Conservation (phyloP, 2,329 filamentous ascomycete species). For the Thermomyces lanuginosus region DNA sequence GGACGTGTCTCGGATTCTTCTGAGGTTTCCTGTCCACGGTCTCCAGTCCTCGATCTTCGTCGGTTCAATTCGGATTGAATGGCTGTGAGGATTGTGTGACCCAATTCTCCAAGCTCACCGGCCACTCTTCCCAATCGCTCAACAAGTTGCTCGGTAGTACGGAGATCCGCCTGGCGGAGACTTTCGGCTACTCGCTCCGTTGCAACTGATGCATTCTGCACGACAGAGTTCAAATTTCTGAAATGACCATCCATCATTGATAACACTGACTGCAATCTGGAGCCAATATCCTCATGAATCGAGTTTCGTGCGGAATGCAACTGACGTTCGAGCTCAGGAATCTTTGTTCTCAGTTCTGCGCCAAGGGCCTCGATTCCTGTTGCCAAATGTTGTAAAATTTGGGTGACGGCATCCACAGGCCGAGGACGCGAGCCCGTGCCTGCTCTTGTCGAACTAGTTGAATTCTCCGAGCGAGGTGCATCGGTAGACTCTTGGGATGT, state of each 20-base stretch:
- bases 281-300: conserved; percentile 21
- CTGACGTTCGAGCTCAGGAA: conserved; percentile 24
- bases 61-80: conserved; percentile 22
- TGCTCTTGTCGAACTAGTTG: conserved; percentile 6
- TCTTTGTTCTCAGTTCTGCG: conserved; percentile 19
- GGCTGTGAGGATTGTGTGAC: conserved; percentile 20
- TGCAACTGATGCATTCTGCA: conserved; percentile 22
- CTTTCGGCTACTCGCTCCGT: conserved; percentile 20
- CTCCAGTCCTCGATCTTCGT: too few relatives aligned
- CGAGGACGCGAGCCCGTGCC: conserved; percentile 9
- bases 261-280: conserved; percentile 21
- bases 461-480: conserved; percentile 4
- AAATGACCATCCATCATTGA: conserved; percentile 21
- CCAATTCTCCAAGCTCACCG: conserved; percentile 24
- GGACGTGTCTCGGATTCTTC: too few relatives aligned
- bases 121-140: conserved; percentile 25
- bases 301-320: conserved; percentile 19
- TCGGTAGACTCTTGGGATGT: conserved; percentile 6
- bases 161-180: conserved; percentile 20
- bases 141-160: conserved; percentile 21
- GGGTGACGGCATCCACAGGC: conserved; percentile 17
- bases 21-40: too few relatives aligned
- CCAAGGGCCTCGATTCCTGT: conserved; percentile 20
- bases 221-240: conserved; percentile 18
- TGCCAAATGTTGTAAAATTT: conserved; percentile 19